phyloP scores from a whole-genome alignment of 768 basidiomycete species.

The Stropharia rugosoannulata region DNA sequence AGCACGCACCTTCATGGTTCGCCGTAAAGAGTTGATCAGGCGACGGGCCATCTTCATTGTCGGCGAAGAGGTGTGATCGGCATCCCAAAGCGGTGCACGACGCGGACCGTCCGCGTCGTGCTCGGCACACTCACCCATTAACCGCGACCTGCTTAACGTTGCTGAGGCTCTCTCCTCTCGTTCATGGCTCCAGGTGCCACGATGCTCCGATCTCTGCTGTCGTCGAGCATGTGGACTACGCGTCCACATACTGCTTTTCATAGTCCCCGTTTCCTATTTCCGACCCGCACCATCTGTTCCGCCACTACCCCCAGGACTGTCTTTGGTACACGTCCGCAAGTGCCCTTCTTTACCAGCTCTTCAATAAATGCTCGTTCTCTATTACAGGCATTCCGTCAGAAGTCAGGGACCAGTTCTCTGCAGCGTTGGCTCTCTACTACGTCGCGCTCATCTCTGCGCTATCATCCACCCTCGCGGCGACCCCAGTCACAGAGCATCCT shows the following conservation, averaged over 20 bases:
- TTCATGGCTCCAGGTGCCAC: background rate
- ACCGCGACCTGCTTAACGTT: background rate
- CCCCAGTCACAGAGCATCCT: constrained; percentile 35
- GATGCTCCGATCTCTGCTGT: background rate
- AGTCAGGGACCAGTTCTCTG: background rate
- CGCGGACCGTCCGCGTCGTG: background rate
- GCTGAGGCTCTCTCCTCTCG: background rate
- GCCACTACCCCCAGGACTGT: background rate
- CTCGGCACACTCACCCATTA: background rate
- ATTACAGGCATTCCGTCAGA: background rate
- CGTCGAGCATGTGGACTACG: background rate
- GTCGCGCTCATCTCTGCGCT: constrained; percentile 15
- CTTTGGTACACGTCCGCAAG: background rate
- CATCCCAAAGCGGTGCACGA: background rate
- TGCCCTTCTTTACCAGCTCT: background rate
- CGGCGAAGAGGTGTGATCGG: background rate
- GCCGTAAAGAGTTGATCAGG: background rate
- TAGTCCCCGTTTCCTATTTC: background rate
- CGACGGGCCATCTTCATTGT: no score
- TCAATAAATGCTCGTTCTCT: background rate
- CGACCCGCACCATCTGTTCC: background rate
- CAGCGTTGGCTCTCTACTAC: constrained; percentile 21
- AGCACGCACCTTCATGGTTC: constrained; percentile 2
- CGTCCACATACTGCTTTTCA: background rate
- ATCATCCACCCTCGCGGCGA: constrained; percentile 15